Percentiles rank a stretch among this genome's conserved stretches.
Evolutionary conservation across 176 grass and related monocot species (phyloP).

Genomic region (Microstegium vimineum): DNA sequence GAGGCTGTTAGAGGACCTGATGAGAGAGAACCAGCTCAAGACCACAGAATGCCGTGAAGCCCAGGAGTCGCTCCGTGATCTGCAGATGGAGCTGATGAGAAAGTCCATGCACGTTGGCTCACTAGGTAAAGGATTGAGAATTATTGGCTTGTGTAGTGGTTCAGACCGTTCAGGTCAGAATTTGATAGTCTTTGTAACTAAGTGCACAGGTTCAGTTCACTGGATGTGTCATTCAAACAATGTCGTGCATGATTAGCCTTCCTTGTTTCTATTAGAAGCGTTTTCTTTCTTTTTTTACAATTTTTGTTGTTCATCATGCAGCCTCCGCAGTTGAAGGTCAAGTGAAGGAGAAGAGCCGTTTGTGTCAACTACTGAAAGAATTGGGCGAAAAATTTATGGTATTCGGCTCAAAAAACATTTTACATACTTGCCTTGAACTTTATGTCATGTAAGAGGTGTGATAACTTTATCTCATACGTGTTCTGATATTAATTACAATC

Average conservation of each 20-base stretch:
- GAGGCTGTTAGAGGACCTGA: constrained; percentile 51
- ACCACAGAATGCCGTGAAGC: constrained; percentile 57
- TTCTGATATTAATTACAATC: too few species aligned
- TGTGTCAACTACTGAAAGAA: constrained; percentile 61
- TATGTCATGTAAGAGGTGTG: too few species aligned
- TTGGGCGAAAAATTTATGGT: constrained; percentile 78
- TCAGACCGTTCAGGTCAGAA: not conserved
- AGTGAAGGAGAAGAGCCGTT: constrained; percentile 82
- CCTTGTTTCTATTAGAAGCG: not conserved
- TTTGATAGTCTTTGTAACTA: not conserved
- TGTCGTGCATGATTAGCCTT: not conserved
- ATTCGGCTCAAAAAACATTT: not conserved
- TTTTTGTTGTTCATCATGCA: constrained; percentile 27
- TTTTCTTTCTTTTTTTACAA: constrained; percentile 17
- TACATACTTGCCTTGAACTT: not conserved
- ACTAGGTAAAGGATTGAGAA: constrained; percentile 60
- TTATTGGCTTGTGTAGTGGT: not conserved
- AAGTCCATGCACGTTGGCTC: constrained; percentile 99
- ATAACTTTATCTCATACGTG: too few species aligned
- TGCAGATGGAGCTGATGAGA: constrained; percentile 85
- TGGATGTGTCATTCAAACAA: not conserved
- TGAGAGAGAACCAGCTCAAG: constrained; percentile 66
- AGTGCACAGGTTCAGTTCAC: not conserved
- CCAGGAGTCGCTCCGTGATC: constrained; percentile 48
- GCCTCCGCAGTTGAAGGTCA: constrained; percentile 96